Conservation (phyloP, 106 monocot species). For the Alisma plantagoaquatica region DNA sequence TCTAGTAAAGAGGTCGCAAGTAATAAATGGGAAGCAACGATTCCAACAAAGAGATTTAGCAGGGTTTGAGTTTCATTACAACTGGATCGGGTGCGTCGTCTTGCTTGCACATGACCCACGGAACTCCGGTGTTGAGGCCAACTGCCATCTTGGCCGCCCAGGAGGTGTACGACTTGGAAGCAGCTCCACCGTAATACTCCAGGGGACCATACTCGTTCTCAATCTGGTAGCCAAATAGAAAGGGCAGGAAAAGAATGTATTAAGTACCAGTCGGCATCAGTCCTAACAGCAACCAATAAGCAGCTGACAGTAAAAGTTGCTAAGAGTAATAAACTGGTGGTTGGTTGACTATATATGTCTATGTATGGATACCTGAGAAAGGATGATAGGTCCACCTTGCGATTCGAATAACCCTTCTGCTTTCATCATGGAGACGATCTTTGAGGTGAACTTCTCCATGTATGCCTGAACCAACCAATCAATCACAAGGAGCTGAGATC, state of each 20-base stretch:
- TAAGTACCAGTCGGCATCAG: too few relatives aligned
- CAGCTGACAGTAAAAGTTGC: not conserved
- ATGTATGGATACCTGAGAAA: constrained; percentile 50
- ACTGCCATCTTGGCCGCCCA: constrained; percentile 29
- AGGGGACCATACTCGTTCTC: constrained; percentile 92
- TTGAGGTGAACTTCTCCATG: constrained; percentile 38
- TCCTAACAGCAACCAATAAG: too few relatives aligned
- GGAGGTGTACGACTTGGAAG: constrained; percentile 27
- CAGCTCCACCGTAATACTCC: constrained; percentile 55
- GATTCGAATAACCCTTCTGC: constrained; percentile 25
- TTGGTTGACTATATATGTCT: too few relatives aligned
- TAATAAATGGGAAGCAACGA: too few relatives aligned
- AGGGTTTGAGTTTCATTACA: not conserved
- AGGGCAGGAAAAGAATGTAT: not conserved
- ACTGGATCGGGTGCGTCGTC: constrained; percentile 29
- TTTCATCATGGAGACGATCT: constrained; percentile 42
- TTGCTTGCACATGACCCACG: constrained; percentile 80
- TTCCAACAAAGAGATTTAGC: too few relatives aligned
- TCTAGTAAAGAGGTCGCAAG: too few relatives aligned
- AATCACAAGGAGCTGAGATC: too few relatives aligned
- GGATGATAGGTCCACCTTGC: constrained; percentile 55
- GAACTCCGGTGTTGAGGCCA: constrained; percentile 22
- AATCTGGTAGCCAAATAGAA: constrained; percentile 38
- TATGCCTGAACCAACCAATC: too few relatives aligned
- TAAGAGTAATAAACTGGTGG: constrained; percentile 1